Conservation (phyloP, 768 basidiomycete genomes). For the Phylloporus sp. region DNA sequence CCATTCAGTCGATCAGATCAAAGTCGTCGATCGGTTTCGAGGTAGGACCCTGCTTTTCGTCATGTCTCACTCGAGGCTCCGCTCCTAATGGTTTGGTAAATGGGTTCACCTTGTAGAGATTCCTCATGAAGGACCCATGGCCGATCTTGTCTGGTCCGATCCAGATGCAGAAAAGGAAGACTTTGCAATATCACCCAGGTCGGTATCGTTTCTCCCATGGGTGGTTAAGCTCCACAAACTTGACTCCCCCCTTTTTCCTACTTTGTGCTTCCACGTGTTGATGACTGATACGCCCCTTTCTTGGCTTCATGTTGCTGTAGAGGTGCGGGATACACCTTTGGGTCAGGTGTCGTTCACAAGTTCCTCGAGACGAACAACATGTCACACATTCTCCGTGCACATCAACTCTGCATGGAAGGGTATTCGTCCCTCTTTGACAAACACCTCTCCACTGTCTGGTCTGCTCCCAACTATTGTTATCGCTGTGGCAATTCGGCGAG, state of each 20-base stretch:
- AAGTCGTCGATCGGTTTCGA: conserved; percentile 97
- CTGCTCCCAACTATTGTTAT: conserved; percentile 98
- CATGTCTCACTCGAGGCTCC: conserved; percentile 17
- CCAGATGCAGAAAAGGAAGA: conserved; percentile 99
- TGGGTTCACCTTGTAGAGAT: conserved; percentile 60
- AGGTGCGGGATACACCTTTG: conserved; percentile 98
- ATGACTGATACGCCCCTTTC: conserved; percentile 3
- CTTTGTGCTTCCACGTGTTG: conserved; percentile 7
- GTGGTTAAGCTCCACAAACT: conserved; percentile 8
- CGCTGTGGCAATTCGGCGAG: conserved; percentile 97
- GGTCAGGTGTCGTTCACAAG: conserved; percentile 95
- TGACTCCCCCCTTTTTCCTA: conserved; percentile 6
- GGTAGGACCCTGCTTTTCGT: conserved; percentile 44
- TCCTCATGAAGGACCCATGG: conserved; percentile 99
- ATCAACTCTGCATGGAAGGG: conserved; percentile 99
- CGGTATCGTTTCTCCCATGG: conserved; percentile 24
- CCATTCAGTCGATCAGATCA: conserved; percentile 99
- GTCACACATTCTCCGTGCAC: conserved; percentile 96
- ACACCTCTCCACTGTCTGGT: conserved; percentile 96
- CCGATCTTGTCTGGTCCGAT: conserved; percentile 99
- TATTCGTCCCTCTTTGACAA: conserved; percentile 97
- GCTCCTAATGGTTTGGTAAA: conserved; percentile 19
- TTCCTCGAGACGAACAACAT: conserved; percentile 95
- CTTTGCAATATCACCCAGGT: conserved; percentile 98
- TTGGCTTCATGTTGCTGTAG: conserved; percentile 38